These are phyloP conservation scores for Massarina eburnea DNA, from an alignment of 2,329 filamentous ascomycete species.

Conservation along the genomic window DNA sequence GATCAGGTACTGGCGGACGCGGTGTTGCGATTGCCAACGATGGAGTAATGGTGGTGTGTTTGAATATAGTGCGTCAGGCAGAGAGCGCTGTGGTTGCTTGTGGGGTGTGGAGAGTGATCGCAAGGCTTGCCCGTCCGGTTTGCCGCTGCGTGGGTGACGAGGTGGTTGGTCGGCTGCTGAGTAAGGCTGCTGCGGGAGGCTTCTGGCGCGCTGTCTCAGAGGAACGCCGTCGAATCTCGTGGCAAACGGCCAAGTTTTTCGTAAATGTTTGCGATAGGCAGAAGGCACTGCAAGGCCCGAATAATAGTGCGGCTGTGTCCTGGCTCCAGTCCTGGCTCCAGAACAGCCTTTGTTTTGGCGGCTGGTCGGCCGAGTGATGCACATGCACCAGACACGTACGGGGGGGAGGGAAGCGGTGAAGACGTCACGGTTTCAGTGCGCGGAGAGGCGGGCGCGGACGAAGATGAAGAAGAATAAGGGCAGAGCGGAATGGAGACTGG, in stretches of 20 bases:
- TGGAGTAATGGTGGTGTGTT: not conserved
- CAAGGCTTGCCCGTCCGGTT: conserved; percentile 9
- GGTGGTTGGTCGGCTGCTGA: conserved; percentile 4
- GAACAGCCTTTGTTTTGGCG: conserved; percentile 3
- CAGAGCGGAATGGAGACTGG: no score
- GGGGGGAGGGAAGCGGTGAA: conserved; percentile 2
- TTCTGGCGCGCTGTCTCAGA: conserved; percentile 9
- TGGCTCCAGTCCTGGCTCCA: not conserved
- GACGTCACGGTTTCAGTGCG: not conserved
- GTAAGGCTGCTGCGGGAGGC: conserved; percentile 3
- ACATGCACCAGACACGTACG: no score
- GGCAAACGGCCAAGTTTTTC: conserved; percentile 9
- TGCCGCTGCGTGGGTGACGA: not conserved
- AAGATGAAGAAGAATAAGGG: not conserved
- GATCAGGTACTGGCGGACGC: conserved; percentile 4
- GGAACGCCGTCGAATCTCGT: conserved; percentile 23
- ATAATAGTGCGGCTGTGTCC: conserved; percentile 2
- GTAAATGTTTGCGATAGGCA: no score
- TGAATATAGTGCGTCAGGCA: not conserved
- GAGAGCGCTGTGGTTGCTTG: no score
- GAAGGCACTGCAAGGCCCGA: not conserved
- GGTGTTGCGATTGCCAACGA: conserved; percentile 5
- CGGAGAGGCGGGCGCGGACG: not conserved
- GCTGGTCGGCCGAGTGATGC: conserved; percentile 5
- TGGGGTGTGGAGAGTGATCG: conserved; percentile 4